Percentiles rank a stretch among this genome's conserved stretches.
phyloP scores from a whole-genome alignment of 1,139 yeast genomes.

The Taiozyma onychis region DNA sequence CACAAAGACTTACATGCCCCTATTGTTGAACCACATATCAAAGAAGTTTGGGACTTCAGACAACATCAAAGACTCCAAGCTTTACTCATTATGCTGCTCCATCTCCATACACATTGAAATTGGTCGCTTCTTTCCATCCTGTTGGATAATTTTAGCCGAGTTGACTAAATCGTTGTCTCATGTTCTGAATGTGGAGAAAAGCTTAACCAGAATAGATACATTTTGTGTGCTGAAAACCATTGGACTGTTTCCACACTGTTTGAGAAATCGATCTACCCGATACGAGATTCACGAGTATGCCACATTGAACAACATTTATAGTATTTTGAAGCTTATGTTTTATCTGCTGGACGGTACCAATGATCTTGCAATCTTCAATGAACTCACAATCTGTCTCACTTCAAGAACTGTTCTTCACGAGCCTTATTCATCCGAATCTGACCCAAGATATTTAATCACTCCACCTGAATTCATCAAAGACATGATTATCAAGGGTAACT shows the following conservation, averaged over 20 bases:
- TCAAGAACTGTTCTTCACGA: slow-evolving; percentile 10
- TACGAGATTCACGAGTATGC: slow-evolving; percentile 10
- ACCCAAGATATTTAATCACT: slow-evolving; percentile 10
- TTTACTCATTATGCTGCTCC: slow-evolving; percentile 15
- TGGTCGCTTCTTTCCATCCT: slow-evolving; percentile 6
- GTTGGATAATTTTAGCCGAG: slow-evolving; percentile 15
- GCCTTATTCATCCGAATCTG: slow-evolving; percentile 2
- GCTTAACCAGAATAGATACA: slow-evolving; percentile 12
- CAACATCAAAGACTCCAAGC: slow-evolving; percentile 13
- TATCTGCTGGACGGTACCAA: slow-evolving; percentile 15
- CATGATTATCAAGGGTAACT: slow-evolving; percentile 12
- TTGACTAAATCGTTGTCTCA: slow-evolving; percentile 6
- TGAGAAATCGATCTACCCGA: slow-evolving; percentile 12
- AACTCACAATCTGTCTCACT: slow-evolving; percentile 8
- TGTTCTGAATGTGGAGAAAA: slow-evolving; percentile 8
- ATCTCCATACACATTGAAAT: slow-evolving; percentile 16
- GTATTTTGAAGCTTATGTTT: slow-evolving; percentile 5
- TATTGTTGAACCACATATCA: slow-evolving; percentile 3
- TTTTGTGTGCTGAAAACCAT: slow-evolving; percentile 15
- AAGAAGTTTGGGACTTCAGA: slow-evolving; percentile 7
- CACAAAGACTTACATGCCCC: slow-evolving; percentile 3
- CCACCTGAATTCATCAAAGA: slow-evolving; percentile 12
- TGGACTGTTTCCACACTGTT: slow-evolving; percentile 10
- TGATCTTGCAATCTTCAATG: slow-evolving; percentile 9
- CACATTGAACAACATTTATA: slow-evolving; percentile 12